These are phyloP conservation scores for Stephania yunnanensis DNA, from an alignment of 164 flowering plant genomes.

Conservation along the genomic window DNA sequence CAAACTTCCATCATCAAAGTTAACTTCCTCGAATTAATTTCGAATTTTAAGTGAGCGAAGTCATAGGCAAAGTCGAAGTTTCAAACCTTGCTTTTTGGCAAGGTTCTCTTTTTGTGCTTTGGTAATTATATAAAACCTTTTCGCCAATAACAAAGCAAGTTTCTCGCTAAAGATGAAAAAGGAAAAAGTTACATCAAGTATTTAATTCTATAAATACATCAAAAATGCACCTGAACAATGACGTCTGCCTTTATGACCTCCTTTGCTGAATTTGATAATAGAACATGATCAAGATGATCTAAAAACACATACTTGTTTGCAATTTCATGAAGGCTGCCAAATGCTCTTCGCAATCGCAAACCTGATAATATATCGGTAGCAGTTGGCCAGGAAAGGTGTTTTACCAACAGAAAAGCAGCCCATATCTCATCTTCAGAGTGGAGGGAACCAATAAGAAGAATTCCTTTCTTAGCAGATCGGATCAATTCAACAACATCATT, in stretches of 20 bases:
- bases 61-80: no score
- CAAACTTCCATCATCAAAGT: no score
- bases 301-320: conserved; percentile 47
- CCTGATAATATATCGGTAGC: conserved; percentile 88
- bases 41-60: no score
- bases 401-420: conserved; percentile 77
- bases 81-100: no score
- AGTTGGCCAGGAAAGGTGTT: conserved; percentile 83
- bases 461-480: conserved; percentile 51
- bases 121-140: no score
- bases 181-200: neutral
- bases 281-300: conserved; percentile 83
- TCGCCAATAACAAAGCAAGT: no score
- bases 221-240: conserved; percentile 66
- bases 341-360: conserved; percentile 55
- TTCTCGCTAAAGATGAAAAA: no score
- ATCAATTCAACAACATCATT: conserved; percentile 49
- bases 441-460: conserved; percentile 66
- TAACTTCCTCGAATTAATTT: no score
- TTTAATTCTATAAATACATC: neutral
- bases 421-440: conserved; percentile 80
- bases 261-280: conserved; percentile 57
- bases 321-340: conserved; percentile 33
- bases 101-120: no score
- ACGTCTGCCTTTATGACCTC: conserved; percentile 54